These are phyloP conservation scores for Claviceps monticola DNA, from an alignment of 2,329 filamentous ascomycete species.

Conservation along the genomic window DNA sequence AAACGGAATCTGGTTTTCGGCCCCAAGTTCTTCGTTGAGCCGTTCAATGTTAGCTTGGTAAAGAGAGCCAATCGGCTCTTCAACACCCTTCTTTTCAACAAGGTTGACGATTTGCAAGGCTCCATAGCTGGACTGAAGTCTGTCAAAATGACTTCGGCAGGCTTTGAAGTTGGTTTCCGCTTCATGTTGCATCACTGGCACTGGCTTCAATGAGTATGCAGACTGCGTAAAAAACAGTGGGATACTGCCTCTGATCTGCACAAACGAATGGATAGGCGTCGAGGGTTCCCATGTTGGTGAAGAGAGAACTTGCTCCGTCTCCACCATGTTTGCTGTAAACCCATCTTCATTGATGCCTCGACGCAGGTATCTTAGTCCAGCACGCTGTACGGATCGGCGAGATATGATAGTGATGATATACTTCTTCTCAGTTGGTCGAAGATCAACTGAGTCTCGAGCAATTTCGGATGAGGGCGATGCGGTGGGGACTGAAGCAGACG, in stretches of 20 bases:
- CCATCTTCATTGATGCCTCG: constrained; percentile 85
- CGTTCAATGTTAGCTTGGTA: constrained; percentile 56
- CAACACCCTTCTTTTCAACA: constrained; percentile 77
- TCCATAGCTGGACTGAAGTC: constrained; percentile 57
- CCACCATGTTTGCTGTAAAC: constrained; percentile 76
- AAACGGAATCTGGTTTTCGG: constrained; percentile 36
- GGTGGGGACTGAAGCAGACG: constrained; percentile 14
- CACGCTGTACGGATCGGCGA: constrained; percentile 72
- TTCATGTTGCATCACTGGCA: constrained; percentile 71
- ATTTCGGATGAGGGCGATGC: constrained; percentile 14
- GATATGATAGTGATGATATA: constrained; percentile 85
- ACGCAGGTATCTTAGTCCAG: constrained; percentile 78
- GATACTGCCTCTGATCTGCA: constrained; percentile 82
- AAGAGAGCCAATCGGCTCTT: constrained; percentile 62
- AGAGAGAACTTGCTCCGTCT: constrained; percentile 89
- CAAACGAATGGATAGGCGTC: constrained; percentile 61
- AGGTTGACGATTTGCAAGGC: constrained; percentile 66
- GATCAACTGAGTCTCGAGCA: constrained; percentile 21
- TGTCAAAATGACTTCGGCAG: constrained; percentile 65
- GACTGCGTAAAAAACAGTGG: constrained; percentile 92
- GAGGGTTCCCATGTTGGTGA: constrained; percentile 48
- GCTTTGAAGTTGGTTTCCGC: constrained; percentile 64
- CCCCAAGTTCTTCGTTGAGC: constrained; percentile 49
- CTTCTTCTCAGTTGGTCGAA: constrained; percentile 35
- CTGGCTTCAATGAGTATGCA: constrained; percentile 83